phyloP scores from a whole-genome alignment of 2,329 filamentous ascomycete species.

The Pseudogymnoascus sp. region DNA sequence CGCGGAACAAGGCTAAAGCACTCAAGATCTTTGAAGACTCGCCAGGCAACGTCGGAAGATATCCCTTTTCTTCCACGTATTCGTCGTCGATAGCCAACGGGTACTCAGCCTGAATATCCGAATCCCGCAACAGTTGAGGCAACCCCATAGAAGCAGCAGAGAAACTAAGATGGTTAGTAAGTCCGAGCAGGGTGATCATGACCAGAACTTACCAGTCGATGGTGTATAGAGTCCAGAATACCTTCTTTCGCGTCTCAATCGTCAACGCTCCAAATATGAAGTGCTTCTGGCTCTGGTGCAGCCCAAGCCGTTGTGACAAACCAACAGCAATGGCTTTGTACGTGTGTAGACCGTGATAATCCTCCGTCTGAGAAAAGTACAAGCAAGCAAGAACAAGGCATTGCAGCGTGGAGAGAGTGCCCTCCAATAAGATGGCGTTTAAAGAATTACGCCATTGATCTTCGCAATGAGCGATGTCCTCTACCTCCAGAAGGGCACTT shows the following conservation, averaged over 20 bases:
- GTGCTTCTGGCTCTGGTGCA: conserved; percentile 85
- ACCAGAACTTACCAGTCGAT: conserved; percentile 71
- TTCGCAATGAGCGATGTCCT: conserved; percentile 56
- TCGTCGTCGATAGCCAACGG: conserved; percentile 90
- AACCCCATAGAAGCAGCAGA: conserved; percentile 85
- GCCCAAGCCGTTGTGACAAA: conserved; percentile 74
- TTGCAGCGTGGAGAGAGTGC: conserved; percentile 74
- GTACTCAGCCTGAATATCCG: conserved; percentile 79
- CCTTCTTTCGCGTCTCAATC: conserved; percentile 85
- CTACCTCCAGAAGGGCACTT: conserved; percentile 44
- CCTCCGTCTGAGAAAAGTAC: conserved; percentile 76
- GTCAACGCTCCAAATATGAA: conserved; percentile 76
- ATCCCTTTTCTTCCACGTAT: conserved; percentile 87
- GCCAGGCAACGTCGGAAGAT: conserved; percentile 79
- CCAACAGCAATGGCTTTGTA: conserved; percentile 85
- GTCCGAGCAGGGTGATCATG: background rate
- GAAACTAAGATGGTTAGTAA: conserved; percentile 49
- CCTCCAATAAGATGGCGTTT: conserved; percentile 68
- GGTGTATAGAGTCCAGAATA: conserved; percentile 93
- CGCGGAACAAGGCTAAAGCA: conserved; percentile 76
- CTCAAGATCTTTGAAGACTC: conserved; percentile 86
- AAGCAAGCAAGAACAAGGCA: conserved; percentile 82
- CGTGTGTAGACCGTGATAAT: conserved; percentile 76
- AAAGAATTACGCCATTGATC: conserved; percentile 74
- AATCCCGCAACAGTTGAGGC: conserved; percentile 76